phyloP scores from a whole-genome alignment of 1,284 basidiomycete genomes.

The Ustilago trichophora region DNA sequence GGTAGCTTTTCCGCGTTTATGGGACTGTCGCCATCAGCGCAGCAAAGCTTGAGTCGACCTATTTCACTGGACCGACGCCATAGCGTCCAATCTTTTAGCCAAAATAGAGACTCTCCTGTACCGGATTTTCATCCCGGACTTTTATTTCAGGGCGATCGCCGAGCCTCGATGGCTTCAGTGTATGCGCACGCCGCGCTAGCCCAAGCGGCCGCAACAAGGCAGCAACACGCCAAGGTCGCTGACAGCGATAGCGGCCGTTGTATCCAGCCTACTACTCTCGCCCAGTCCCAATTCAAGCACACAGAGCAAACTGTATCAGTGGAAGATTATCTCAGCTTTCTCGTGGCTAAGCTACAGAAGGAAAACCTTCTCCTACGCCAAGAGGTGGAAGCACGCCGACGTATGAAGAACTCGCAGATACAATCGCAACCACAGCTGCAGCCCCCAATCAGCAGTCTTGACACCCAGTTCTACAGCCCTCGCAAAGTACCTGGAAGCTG shows the following conservation, averaged over 20 bases:
- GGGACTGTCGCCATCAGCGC: background rate
- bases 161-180: background rate
- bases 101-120: too few relatives aligned
- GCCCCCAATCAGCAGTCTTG: too few relatives aligned
- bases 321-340: slow-evolving; percentile 4
- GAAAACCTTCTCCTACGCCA: slow-evolving; percentile 11
- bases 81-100: background rate
- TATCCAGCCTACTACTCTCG: too few relatives aligned
- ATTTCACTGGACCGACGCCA: background rate
- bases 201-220: too few relatives aligned
- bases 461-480: too few relatives aligned
- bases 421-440: too few relatives aligned
- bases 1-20: background rate
- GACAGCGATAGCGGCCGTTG: too few relatives aligned
- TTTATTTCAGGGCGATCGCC: background rate
- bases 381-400: slow-evolving; percentile 1
- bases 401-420: background rate
- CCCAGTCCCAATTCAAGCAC: too few relatives aligned
- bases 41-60: background rate
- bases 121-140: too few relatives aligned
- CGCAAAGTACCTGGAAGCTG: too few relatives aligned
- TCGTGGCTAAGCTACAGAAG: slow-evolving; percentile 3
- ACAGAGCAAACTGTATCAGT: too few relatives aligned
- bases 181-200: background rate
- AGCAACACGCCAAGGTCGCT: too few relatives aligned